Conservation (phyloP, 768 basidiomycete species). For the Sistotremastrum suecicum region DNA sequence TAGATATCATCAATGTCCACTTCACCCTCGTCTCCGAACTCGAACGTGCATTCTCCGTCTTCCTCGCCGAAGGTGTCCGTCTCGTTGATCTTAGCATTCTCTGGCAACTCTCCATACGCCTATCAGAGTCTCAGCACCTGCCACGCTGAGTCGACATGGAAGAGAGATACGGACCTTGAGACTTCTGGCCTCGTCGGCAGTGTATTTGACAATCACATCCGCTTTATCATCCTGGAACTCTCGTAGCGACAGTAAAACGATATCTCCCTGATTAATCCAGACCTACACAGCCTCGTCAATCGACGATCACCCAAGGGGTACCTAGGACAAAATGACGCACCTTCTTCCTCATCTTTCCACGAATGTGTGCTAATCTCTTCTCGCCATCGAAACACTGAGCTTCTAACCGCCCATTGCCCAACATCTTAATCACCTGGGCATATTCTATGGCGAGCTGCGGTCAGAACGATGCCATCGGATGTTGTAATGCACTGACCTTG, state of each 20-base stretch:
- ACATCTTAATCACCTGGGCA: slow-evolving; percentile 96
- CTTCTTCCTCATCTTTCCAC: slow-evolving; percentile 99
- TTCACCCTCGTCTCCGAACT: slow-evolving; percentile 81
- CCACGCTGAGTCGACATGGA: neutral
- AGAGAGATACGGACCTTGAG: slow-evolving; percentile 23
- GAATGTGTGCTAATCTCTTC: slow-evolving; percentile 93
- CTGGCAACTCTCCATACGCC: slow-evolving; percentile 95
- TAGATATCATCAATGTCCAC: slow-evolving; percentile 87
- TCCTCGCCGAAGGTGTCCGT: slow-evolving; percentile 88
- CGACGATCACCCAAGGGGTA: neutral
- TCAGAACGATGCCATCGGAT: neutral
- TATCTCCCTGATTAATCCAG: slow-evolving; percentile 99
- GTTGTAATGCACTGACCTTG: slow-evolving; percentile 34
- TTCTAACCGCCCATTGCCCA: slow-evolving; percentile 94
- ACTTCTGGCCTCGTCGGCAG: slow-evolving; percentile 86
- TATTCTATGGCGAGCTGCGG: slow-evolving; percentile 42
- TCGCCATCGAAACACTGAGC: slow-evolving; percentile 97
- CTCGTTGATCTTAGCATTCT: slow-evolving; percentile 95
- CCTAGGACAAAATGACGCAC: slow-evolving; percentile 26
- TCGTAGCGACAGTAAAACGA: slow-evolving; percentile 84
- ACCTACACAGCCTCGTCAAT: slow-evolving; percentile 40
- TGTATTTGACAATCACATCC: slow-evolving; percentile 98
- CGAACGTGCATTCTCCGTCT: slow-evolving; percentile 79
- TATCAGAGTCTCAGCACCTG: slow-evolving; percentile 4
- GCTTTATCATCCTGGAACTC: slow-evolving; percentile 99